Percentiles rank a stretch among this genome's conserved stretches.
Conservation (phyloP, 1,284 basidiomycete species). For the Pseudozyma pruni region DNA sequence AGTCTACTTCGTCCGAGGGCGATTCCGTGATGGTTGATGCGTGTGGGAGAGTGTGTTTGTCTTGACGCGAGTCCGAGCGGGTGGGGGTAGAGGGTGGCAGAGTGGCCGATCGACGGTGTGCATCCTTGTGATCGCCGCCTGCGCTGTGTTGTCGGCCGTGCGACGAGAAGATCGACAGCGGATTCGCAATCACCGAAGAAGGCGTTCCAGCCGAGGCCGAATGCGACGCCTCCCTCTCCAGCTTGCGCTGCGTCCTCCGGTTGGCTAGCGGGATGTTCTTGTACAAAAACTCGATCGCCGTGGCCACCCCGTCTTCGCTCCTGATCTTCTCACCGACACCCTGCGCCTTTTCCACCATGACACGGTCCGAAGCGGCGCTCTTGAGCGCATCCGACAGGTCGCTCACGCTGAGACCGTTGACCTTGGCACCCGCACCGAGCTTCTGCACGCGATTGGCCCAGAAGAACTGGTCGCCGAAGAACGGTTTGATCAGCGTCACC, state of each 20-base stretch:
- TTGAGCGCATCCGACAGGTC: slow-evolving; percentile 45
- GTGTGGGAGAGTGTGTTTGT: background rate
- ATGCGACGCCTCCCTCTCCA: slow-evolving; percentile 26
- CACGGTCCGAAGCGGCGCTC: slow-evolving; percentile 44
- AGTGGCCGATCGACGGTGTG: slow-evolving; percentile 11
- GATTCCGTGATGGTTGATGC: slow-evolving; percentile 12
- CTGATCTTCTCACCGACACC: slow-evolving; percentile 57
- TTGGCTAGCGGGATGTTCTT: slow-evolving; percentile 46
- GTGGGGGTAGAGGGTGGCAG: slow-evolving; percentile 4
- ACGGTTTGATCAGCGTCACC: slow-evolving; percentile 62
- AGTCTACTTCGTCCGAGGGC: background rate
- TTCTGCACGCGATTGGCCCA: slow-evolving; percentile 61
- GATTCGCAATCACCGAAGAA: slow-evolving; percentile 7
- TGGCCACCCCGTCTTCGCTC: slow-evolving; percentile 55
- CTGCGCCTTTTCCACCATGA: slow-evolving; percentile 61
- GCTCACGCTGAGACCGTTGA: slow-evolving; percentile 36
- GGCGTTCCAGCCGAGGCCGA: slow-evolving; percentile 2
- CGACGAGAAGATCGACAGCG: slow-evolving; percentile 11
- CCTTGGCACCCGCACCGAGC: slow-evolving; percentile 52
- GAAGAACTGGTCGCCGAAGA: slow-evolving; percentile 66
- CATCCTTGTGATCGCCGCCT: background rate
- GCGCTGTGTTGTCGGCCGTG: slow-evolving; percentile 16
- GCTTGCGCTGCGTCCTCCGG: slow-evolving; percentile 24
- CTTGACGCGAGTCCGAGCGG: too few species aligned
- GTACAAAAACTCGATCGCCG: slow-evolving; percentile 56